Base-by-base conservation (phyloP, 179 eudicot genomes). In the Dionaea muscipula region DNA sequence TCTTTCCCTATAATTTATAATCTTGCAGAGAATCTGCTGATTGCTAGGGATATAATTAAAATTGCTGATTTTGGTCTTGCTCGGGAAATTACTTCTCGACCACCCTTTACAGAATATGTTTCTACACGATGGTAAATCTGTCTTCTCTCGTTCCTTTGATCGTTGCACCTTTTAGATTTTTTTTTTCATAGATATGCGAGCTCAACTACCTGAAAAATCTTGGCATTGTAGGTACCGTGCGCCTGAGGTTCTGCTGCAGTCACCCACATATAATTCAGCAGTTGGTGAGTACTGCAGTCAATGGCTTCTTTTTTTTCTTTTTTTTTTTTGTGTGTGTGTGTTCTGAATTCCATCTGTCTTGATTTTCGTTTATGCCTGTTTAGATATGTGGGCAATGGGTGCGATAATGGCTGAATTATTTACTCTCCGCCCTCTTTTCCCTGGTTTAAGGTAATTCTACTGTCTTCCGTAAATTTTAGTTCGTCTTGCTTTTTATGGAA, bases 311-410 rank as follows among this genome's bases (percentile, higher is more conserved):
- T 48, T n/a, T n/a, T n/a, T n/a, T n/a, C n/a, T n/a, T n/a, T n/a
- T n/a, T n/a, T n/a, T 66, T n/a, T 55, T 74, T 86, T 95, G 87
- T 80, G 84, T 91, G 98, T 91, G 98, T 95, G 98, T n/a, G n/a
- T n/a, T n/a, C n/a, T n/a, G n/a, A n/a, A n/a, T n/a, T n/a, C n/a
- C n/a, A n/a, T n/a, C n/a, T n/a, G n/a, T n/a, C n/a, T n/a, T n/a
- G n/a, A n/a, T n/a, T n/a, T 39, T 27, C 26, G 13, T 26, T 17
- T 56, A 1, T 56, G 10, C 50, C 14, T 59, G 64, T 17, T 56
- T 75, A 90, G 98, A 91, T 80, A 87, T 91, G 98, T 91, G 98
- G 98, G 98, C 97, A 39, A 90, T 90, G 97, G 97, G 97, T 62
- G 97, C 97, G 26, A 86, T 90, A 53, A 90, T 90, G 84, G 94